Evolutionary conservation across 768 basidiomycete genomes (phyloP), one percentile per base, ranked within the genome.

Genomic region (Chalciporus pseudorubinellus): DNA sequence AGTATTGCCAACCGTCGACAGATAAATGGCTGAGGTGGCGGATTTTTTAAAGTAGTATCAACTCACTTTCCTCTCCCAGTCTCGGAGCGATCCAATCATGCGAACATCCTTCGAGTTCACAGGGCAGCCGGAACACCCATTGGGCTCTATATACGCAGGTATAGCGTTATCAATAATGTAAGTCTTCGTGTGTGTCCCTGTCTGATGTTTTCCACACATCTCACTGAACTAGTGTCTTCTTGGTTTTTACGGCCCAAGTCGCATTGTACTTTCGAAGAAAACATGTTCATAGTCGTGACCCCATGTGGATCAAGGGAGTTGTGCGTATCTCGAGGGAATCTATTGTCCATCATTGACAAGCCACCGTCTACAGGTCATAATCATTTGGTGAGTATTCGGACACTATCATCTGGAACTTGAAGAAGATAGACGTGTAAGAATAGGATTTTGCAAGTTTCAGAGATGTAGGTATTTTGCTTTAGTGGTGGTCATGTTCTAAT

Each of bases 221-320:
- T 49, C 16, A 14, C 29, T 19, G 1, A 6, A 1, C 24, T 11
- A 65, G 64, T 14, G 13, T 55, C 31, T 66, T 65, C 29, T 1
- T 55, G 34, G 43, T 65, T 34, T 31, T 67, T n/a, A 64, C 62
- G 8, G 1, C 40, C 20, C 64, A 66, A 53, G 58, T 65, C 12
- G 53, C 26, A 41, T n/a, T 58, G 8, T 67, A 66, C 39, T 52
- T 67, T 48, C 42, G 57, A 52, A 66, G 33, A 18, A 34, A n/a
- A 9, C 1, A 51, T 12, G 21, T 57, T 34, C 60, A 51, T 40
- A 13, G 34, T 29, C 56, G 58, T 22, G 65, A 66, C 6, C 26
- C 54, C 36, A 19, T 33, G 46, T 66, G 64, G 64, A 39, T 60
- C 39, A 66, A 65, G 47, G 36, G 48, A 21, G 18, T 56, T 19